phyloP scores from a whole-genome alignment of 2,329 filamentous ascomycete species.

The Triangularia setosa region DNA sequence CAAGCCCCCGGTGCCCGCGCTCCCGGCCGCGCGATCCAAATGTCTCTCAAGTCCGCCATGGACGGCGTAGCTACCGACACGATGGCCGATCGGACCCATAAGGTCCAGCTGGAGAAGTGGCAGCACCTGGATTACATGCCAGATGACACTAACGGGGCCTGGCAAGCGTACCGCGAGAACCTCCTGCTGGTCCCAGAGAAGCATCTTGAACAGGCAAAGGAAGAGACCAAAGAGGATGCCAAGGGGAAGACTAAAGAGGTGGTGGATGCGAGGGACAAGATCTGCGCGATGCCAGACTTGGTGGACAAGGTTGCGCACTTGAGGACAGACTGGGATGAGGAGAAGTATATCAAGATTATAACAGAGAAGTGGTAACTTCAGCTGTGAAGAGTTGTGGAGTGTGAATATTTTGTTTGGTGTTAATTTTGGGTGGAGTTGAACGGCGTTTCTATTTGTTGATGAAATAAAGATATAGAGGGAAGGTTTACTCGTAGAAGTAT shows the following conservation, averaged over 20 bases:
- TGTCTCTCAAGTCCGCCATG: slow-evolving; percentile 77
- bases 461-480: too few relatives aligned
- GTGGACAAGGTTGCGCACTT: slow-evolving; percentile 38
- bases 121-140: slow-evolving; percentile 73
- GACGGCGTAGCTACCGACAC: slow-evolving; percentile 62
- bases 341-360: slow-evolving; percentile 43
- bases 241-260: slow-evolving; percentile 30
- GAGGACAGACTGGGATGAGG: slow-evolving; percentile 41
- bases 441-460: not conserved
- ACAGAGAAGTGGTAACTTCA: slow-evolving; percentile 30
- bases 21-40: slow-evolving; percentile 72
- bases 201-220: slow-evolving; percentile 17
- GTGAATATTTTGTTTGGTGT: not conserved
- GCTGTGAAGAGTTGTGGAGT: not conserved
- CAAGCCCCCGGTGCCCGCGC: slow-evolving; percentile 41
- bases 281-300: slow-evolving; percentile 27
- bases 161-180: slow-evolving; percentile 69
- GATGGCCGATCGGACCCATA: slow-evolving; percentile 70
- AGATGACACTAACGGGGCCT: slow-evolving; percentile 72
- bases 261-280: slow-evolving; percentile 12
- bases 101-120: slow-evolving; percentile 82
- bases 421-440: not conserved
- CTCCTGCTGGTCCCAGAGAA: slow-evolving; percentile 51
- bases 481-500: too few relatives aligned
- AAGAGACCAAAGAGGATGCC: slow-evolving; percentile 19